A percentile compares a stretch with the other conserved stretches of the same genome.
Conservation (phyloP, 768 basidiomycete genomes). For the Lactarius quietus region DNA sequence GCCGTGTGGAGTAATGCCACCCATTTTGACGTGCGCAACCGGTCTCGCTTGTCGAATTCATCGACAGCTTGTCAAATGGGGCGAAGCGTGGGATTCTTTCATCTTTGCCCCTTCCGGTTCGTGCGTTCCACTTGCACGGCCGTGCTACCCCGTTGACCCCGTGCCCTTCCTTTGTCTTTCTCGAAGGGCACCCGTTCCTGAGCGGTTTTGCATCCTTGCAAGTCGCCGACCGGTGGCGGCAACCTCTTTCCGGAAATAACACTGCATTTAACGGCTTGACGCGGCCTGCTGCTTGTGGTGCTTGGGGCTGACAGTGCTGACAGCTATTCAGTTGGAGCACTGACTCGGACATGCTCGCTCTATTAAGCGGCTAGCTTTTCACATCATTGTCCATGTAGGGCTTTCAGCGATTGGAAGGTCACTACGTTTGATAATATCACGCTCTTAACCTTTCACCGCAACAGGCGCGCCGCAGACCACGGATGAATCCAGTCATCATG, state of each 20-base stretch:
- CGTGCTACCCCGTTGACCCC: slow-evolving; percentile 3
- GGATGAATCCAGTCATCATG: not conserved
- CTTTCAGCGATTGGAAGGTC: not conserved
- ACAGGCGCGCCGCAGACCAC: not conserved
- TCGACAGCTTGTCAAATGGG: not conserved
- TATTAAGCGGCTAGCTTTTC: not conserved
- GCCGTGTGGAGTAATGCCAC: slow-evolving; percentile 7
- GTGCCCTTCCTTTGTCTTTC: slow-evolving; percentile 1
- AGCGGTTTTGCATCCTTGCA: not conserved
- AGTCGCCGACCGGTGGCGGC: slow-evolving; percentile 3
- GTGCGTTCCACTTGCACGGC: slow-evolving; percentile 4
- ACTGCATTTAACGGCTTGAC: not conserved
- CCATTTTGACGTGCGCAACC: slow-evolving; percentile 5
- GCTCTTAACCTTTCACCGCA: not conserved
- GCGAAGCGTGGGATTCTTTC: slow-evolving; percentile 12
- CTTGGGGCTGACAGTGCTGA: not conserved
- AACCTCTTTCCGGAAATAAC: not conserved
- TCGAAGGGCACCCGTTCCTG: slow-evolving; percentile 13
- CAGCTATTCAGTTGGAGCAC: not conserved
- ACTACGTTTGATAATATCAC: not conserved
- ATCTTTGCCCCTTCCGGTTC: slow-evolving; percentile 16
- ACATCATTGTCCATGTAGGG: not conserved
- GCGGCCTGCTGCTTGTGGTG: not conserved
- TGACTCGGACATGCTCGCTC: not conserved
- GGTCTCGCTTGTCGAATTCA: slow-evolving; percentile 7